Conservation (phyloP, 2,329 filamentous ascomycete species). For the Biscogniauxia sp. region DNA sequence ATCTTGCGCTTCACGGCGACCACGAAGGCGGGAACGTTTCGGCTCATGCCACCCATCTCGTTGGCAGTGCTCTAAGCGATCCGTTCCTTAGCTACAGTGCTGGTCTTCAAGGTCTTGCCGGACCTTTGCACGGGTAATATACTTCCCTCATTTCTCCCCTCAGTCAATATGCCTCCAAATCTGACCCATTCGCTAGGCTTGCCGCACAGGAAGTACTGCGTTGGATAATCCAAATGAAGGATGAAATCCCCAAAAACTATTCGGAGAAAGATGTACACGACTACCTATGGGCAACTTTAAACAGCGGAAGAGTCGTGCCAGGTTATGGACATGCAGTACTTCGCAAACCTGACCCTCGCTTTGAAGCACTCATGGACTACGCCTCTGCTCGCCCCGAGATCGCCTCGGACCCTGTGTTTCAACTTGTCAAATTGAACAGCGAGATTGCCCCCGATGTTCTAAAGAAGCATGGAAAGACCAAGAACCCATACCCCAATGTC, state of each 20-base stretch:
- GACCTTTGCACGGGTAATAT: conserved; percentile 76
- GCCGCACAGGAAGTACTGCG: conserved; percentile 96
- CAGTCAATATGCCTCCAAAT: not conserved
- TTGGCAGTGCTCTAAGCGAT: conserved; percentile 90
- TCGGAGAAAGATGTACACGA: conserved; percentile 78
- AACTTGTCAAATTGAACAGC: conserved; percentile 89
- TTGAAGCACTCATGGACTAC: conserved; percentile 96
- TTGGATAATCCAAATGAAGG: conserved; percentile 96
- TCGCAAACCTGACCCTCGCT: conserved; percentile 94
- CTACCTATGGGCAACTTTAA: conserved; percentile 91
- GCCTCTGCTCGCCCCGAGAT: conserved; percentile 83
- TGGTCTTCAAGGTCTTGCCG: conserved; percentile 90
- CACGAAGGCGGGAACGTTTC: conserved; percentile 98
- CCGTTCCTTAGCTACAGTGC: conserved; percentile 96
- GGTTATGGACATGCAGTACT: conserved; percentile 96
- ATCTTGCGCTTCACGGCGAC: conserved; percentile 94
- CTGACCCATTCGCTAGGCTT: conserved; percentile 51
- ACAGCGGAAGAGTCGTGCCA: conserved; percentile 89
- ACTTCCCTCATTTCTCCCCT: not conserved
- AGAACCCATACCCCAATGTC: conserved; percentile 97
- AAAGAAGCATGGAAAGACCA: conserved; percentile 95
- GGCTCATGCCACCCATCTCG: conserved; percentile 90
- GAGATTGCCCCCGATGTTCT: conserved; percentile 88
- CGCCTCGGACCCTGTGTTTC: conserved; percentile 82
- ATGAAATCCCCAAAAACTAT: conserved; percentile 75